Base-by-base conservation (phyloP, 306 rosid species). In the Alnus glutinosa region DNA sequence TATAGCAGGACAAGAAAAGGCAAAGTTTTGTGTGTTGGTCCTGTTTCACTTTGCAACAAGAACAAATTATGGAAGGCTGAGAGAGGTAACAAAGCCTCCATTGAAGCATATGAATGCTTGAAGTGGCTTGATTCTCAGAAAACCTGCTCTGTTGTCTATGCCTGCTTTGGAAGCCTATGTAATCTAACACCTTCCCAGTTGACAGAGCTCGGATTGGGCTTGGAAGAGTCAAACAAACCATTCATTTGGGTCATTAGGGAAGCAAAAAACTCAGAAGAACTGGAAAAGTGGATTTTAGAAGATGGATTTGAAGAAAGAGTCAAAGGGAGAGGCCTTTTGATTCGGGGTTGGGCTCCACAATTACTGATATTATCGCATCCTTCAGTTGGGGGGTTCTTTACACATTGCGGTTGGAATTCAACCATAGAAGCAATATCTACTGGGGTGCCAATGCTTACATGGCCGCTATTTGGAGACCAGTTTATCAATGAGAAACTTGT, bases 401-500 rank as follows among this genome's bases (percentile, higher is more conserved):
- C 91, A 32, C 93, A 91, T 46, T 91, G 93, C 71, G 93, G 93
- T 8, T 89, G 93, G 96, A 88, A 88, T 71, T 91, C 93, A 11
- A 75, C 78, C 1, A 28, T 89, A 2, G 96, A 91, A 71, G 87
- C 87, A n/a, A 77, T 91, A 63, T 75, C 85, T 78, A 83, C 71
- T 18, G 92, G 93, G 0, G 62, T 87, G 37, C 87, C 88, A 4
- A 23, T 82, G 77, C 12, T 85, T 5, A 87, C 90, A 30, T 87
- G 88, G 66, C 86, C 90, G 2, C 15, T 87, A 7, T 84, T 82
- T n/a, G 85, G 77, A 0, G 90, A 87, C 57, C 88, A 87, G 49
- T 87, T 87, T 83, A 36, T 82, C 1, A 85, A 80, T 78, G 90
- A 87, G 76, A 82, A 73, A 67, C 34, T 87, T 7, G 80, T 79